phyloP scores from a whole-genome alignment of 2,329 filamentous ascomycete species.

The Sclerotinia sclerotiorum region DNA sequence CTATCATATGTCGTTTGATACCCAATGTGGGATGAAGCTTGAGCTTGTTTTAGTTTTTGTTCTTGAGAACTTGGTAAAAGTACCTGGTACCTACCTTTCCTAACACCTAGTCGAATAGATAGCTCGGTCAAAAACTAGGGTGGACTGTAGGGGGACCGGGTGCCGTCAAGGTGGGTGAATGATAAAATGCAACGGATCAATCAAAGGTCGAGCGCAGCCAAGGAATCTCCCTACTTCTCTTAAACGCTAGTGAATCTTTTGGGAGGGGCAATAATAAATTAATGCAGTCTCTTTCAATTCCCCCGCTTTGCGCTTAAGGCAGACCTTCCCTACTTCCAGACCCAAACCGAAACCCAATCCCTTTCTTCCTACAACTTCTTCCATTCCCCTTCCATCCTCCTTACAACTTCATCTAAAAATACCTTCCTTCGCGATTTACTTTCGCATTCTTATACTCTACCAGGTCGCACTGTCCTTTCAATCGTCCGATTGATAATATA shows the following conservation, averaged over 20 bases:
- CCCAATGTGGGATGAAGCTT: not conserved
- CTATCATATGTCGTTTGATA: not conserved
- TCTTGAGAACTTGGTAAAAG: not conserved
- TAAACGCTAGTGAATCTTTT: not conserved
- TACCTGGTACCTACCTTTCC: not conserved
- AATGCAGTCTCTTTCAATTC: conserved; percentile 14
- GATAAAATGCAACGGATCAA: not conserved
- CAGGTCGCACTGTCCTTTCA: conserved; percentile 40
- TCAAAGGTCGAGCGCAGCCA: not conserved
- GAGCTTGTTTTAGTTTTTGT: no score
- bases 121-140: not conserved
- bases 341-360: conserved; percentile 8
- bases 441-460: conserved; percentile 1
- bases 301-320: conserved; percentile 22
- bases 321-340: conserved; percentile 24
- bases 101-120: no score
- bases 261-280: conserved; percentile 17
- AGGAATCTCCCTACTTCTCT: no score
- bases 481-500: conserved; percentile 33
- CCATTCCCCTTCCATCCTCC: conserved; percentile 8
- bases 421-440: conserved; percentile 2
- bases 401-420: not conserved
- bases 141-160: not conserved
- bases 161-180: conserved; percentile 1
- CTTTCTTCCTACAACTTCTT: not conserved